Percentiles rank a stretch among this genome's conserved stretches.
phyloP scores from a whole-genome alignment of 2,329 filamentous ascomycete species.

The Beauveria australis region DNA sequence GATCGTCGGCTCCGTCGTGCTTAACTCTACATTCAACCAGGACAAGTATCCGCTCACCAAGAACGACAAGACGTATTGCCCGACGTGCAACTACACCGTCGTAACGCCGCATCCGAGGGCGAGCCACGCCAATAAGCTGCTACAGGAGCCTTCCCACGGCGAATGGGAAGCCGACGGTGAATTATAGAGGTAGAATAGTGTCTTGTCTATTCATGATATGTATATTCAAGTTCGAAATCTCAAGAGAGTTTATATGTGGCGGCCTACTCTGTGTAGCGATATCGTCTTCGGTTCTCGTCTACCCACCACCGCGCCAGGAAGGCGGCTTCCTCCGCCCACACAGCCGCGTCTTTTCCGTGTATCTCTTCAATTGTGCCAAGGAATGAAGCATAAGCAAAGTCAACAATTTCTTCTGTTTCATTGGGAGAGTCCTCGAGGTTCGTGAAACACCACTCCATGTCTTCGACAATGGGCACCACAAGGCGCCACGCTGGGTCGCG shows the following conservation, averaged over 20 bases:
- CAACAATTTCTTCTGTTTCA: neutral
- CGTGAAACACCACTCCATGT: conserved; percentile 9
- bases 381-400: neutral
- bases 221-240: neutral
- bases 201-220: neutral
- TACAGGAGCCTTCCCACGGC: neutral
- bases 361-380: neutral
- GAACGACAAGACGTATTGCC: conserved; percentile 26
- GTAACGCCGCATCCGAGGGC: conserved; percentile 7
- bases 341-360: neutral
- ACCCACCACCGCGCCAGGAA: conserved; percentile 27
- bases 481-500: conserved; percentile 15
- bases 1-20: conserved; percentile 39
- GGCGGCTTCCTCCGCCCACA: conserved; percentile 20
- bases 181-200: neutral
- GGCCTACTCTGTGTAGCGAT: conserved; percentile 19
- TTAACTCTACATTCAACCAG: conserved; percentile 52
- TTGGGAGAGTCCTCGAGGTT: neutral
- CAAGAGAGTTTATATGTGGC: neutral
- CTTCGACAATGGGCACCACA: conserved; percentile 18
- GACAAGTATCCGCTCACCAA: conserved; percentile 44
- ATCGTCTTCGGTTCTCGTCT: conserved; percentile 27
- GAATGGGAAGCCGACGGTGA: neutral
- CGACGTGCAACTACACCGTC: conserved; percentile 14
- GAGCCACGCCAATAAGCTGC: neutral